phyloP scores from a whole-genome alignment of 352 stramenopile species.

The Phytophthora boehmeriae region DNA sequence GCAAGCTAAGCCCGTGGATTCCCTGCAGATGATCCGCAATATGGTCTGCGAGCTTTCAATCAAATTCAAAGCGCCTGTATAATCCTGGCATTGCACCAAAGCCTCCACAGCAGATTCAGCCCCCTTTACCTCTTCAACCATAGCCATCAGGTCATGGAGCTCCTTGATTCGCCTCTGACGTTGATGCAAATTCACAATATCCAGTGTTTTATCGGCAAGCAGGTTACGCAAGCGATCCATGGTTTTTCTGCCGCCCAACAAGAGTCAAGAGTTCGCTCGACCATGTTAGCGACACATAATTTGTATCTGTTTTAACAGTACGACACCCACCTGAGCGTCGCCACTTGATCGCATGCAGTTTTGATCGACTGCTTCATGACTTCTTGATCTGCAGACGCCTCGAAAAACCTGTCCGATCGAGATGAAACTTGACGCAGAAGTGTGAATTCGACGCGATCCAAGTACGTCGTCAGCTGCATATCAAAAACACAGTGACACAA shows the following conservation, averaged over 20 bases:
- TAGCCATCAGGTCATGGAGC: slow-evolving; percentile 80
- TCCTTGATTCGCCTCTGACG: slow-evolving; percentile 83
- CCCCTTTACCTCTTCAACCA: slow-evolving; percentile 88
- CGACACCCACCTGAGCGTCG: slow-evolving; percentile 62
- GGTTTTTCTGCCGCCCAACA: slow-evolving; percentile 67
- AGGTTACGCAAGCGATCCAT: slow-evolving; percentile 84
- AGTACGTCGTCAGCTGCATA: slow-evolving; percentile 69
- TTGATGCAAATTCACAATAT: slow-evolving; percentile 87
- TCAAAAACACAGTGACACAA: neutral
- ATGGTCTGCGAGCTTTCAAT: slow-evolving; percentile 78
- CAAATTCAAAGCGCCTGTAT: slow-evolving; percentile 75
- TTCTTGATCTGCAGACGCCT: slow-evolving; percentile 83
- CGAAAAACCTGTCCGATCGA: slow-evolving; percentile 85
- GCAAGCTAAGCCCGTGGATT: slow-evolving; percentile 74
- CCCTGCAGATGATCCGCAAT: slow-evolving; percentile 74
- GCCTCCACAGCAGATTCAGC: slow-evolving; percentile 82
- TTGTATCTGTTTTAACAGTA: neutral
- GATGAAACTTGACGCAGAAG: slow-evolving; percentile 86
- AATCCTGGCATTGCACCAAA: slow-evolving; percentile 86
- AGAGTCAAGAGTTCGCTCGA: neutral
- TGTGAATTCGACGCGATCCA: slow-evolving; percentile 87
- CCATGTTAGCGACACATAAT: slow-evolving; percentile 3
- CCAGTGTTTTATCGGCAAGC: slow-evolving; percentile 83
- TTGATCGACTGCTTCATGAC: slow-evolving; percentile 87
- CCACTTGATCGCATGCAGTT: slow-evolving; percentile 81